Evolutionary conservation across 139 green algal species (phyloP).

Genomic region (Microglena sp.): DNA sequence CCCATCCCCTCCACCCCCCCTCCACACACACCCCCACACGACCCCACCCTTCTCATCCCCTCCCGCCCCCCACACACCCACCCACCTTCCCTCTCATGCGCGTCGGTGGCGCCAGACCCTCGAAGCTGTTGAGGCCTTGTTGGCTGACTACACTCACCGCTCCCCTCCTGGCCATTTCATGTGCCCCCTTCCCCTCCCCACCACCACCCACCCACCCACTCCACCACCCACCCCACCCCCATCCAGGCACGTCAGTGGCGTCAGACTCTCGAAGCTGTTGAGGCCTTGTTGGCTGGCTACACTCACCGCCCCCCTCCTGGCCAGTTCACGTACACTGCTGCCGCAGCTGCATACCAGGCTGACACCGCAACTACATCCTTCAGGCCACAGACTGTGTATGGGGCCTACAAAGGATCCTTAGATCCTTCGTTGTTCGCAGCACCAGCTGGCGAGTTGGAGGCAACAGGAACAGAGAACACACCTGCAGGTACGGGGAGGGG

Average conservation of each 20-base stretch:
- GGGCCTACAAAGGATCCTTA: not conserved
- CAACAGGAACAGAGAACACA: not conserved
- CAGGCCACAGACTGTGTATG: not conserved
- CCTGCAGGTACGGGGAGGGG: not conserved
- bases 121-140: conserved; percentile 9
- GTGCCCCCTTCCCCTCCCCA: no score
- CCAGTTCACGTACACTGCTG: not conserved
- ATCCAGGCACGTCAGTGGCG: not conserved
- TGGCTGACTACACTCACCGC: not conserved
- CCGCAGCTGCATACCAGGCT: not conserved
- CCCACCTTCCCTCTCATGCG: no score
- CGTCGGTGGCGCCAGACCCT: not conserved
- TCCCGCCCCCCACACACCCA: no score
- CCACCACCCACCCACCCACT: no score
- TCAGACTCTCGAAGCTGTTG: conserved; percentile 7
- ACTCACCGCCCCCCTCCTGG: not conserved
- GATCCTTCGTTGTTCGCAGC: not conserved
- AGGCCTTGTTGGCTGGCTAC: conserved; percentile 5
- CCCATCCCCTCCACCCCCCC: no score
- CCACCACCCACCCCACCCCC: no score
- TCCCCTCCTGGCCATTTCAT: not conserved
- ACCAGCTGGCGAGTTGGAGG: not conserved
- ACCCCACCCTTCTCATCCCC: no score
- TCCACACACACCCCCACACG: no score
- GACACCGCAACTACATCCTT: not conserved